Evolutionary conservation across 2,329 filamentous ascomycete species (phyloP).

Genomic region (Incumbomyces delicatus): DNA sequence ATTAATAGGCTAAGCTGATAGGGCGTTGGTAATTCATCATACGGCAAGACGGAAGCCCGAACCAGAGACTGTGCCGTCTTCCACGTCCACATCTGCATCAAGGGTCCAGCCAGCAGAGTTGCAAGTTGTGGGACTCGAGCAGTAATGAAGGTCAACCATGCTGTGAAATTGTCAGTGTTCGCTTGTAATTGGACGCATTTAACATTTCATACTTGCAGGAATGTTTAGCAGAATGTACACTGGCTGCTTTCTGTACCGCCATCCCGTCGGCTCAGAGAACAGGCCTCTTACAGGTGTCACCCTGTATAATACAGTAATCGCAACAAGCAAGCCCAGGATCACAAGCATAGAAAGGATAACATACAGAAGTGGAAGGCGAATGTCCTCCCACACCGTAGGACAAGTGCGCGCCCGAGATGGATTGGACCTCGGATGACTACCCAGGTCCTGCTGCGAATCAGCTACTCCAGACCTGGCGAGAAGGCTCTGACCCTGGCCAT

Average conservation of each 20-base stretch:
- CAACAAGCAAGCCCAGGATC: background rate
- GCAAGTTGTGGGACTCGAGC: slow-evolving; percentile 8
- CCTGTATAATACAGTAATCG: background rate
- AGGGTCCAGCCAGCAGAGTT: slow-evolving; percentile 6
- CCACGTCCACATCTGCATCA: slow-evolving; percentile 11
- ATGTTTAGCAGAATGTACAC: slow-evolving; percentile 1
- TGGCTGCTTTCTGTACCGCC: background rate
- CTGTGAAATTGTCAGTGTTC: background rate
- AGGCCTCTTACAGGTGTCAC: slow-evolving; percentile 4
- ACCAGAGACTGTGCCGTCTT: slow-evolving; percentile 7
- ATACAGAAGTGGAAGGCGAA: background rate
- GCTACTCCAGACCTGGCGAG: too few species aligned
- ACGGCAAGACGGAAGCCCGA: background rate
- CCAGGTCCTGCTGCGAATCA: too few species aligned
- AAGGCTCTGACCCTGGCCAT: too few species aligned
- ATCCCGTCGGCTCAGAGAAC: slow-evolving; percentile 7
- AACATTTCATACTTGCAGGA: background rate
- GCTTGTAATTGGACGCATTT: too few species aligned
- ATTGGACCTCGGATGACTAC: too few species aligned
- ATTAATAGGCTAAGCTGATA: slow-evolving; percentile 10
- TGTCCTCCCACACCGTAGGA: background rate
- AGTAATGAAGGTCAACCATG: slow-evolving; percentile 9
- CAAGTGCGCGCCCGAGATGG: background rate
- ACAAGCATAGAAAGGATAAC: background rate
- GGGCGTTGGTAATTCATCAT: slow-evolving; percentile 5